Evolutionary conservation across 2,329 filamentous ascomycete genomes (phyloP), one percentile per base, ranked within the genome.

Genomic region (Cadophora malorum): DNA sequence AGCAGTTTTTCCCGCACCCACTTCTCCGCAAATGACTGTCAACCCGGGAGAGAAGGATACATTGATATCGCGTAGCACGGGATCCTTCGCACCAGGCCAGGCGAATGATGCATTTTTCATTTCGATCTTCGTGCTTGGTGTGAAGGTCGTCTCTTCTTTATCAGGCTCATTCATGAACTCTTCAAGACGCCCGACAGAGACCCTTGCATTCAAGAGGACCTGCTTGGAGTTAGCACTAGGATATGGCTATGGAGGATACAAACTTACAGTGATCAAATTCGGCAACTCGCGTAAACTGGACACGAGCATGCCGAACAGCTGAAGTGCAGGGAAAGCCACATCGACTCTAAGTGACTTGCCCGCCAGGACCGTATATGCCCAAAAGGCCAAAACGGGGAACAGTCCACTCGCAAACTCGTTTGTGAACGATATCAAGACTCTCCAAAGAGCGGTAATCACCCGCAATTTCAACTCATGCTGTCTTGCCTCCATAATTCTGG

Each of bases 81-180:
- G 81, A 8, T 83, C 82, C 1, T 83, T 77, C 0, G 86, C 86
- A 0, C 91, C 91, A 0, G 94, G 93, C 90, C 94, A 97, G 0
- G 90, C 86, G 76, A 96, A 96, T 0, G 88, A 89, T 4, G 91
- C 92, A 33, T 87, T 80, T 2, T 84, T 80, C 58, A 96, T 82
- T 50, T 84, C 78, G 23, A 90, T 69, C 28, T 71, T 65, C 3
- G 59, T 65, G 28, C 59, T 71, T 8, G 65, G 65, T 12, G 47
- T 56, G 33, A 69, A 67, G 19, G 67, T 69, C 1, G 66, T 81
- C 33, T 85, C 83, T 35, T 87, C 85, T 73, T 93, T 93, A 74
- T 97, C 88, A 0, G 92, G 92, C 78, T 97, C 94, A 0, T 83
- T 81, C 92, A 97, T 96, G 80, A 96, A 97, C 25, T 87, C 85